A percentile compares a stretch with the other conserved stretches of the same genome.
These are phyloP conservation scores for Pleurotus cornucopiae DNA, from an alignment of 768 basidiomycete genomes.

Conservation along the genomic window DNA sequence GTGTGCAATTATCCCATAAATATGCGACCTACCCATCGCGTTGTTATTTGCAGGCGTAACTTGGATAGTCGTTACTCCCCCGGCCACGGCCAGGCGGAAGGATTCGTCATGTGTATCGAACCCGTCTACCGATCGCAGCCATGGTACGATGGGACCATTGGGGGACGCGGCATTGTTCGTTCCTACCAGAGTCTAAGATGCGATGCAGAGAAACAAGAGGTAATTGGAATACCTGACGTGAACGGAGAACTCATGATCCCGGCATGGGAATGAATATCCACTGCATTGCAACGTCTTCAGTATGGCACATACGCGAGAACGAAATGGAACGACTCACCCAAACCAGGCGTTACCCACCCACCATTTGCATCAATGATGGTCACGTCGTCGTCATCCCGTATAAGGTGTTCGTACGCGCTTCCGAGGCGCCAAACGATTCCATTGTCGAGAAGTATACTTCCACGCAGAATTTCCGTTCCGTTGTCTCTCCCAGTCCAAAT, in stretches of 20 bases:
- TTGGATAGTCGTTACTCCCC: slow-evolving; percentile 84
- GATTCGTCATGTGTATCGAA: slow-evolving; percentile 84
- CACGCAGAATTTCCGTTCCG: slow-evolving; percentile 51
- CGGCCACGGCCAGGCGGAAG: slow-evolving; percentile 70
- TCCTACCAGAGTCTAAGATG: slow-evolving; percentile 22
- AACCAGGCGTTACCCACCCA: slow-evolving; percentile 74
- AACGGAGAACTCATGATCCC: slow-evolving; percentile 69
- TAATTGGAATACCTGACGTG: slow-evolving; percentile 28
- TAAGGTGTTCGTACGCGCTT: slow-evolving; percentile 28
- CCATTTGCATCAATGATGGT: slow-evolving; percentile 49
- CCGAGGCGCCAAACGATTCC: slow-evolving; percentile 55
- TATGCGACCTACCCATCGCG: slow-evolving; percentile 54
- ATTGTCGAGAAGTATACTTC: slow-evolving; percentile 56
- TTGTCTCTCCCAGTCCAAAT: slow-evolving; percentile 55
- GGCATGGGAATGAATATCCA: slow-evolving; percentile 78
- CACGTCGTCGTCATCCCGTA: slow-evolving; percentile 10
- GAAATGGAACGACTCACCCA: background rate
- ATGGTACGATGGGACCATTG: slow-evolving; percentile 68
- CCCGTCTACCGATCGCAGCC: slow-evolving; percentile 79
- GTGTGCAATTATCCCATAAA: background rate
- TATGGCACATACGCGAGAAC: background rate
- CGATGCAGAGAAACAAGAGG: background rate
- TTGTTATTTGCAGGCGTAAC: slow-evolving; percentile 76
- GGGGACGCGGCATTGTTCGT: slow-evolving; percentile 58
- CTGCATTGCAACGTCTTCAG: slow-evolving; percentile 21